Percentiles rank a stretch among this genome's conserved stretches.
phyloP scores from a whole-genome alignment of 768 basidiomycete genomes.

The Suillus fuscotomentosus region DNA sequence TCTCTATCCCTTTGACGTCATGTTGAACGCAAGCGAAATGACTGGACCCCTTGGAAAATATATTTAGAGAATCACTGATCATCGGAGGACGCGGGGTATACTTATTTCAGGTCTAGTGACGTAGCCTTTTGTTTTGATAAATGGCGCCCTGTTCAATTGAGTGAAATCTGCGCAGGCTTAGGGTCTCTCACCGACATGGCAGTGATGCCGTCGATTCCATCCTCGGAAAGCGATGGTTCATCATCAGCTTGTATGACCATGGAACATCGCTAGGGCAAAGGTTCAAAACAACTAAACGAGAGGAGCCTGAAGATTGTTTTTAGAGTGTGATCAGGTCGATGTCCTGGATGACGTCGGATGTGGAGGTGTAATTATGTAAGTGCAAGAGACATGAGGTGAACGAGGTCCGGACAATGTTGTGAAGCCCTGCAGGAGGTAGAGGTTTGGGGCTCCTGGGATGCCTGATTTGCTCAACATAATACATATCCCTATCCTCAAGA shows the following conservation, averaged over 20 bases:
- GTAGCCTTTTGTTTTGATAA: constrained; percentile 5
- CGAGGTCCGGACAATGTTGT: constrained; percentile 27
- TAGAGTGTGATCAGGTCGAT: constrained; percentile 13
- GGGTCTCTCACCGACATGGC: constrained; percentile 16
- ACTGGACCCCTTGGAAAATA: constrained; percentile 1
- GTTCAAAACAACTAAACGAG: constrained; percentile 4
- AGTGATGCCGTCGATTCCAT: constrained; percentile 15
- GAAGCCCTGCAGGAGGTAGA: constrained; percentile 15
- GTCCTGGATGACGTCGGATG: background rate
- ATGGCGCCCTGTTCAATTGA: constrained; percentile 11
- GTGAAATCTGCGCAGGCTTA: constrained; percentile 11
- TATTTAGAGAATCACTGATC: constrained; percentile 6
- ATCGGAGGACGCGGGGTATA: constrained; percentile 11
- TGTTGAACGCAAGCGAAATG: constrained; percentile 7
- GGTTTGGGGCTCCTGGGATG: constrained; percentile 4
- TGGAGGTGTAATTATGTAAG: background rate
- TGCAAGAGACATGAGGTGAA: constrained; percentile 14
- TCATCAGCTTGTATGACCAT: constrained; percentile 4
- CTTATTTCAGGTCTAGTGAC: constrained; percentile 8
- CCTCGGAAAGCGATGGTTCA: constrained; percentile 20
- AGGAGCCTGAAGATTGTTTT: constrained; percentile 9
- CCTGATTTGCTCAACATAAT: background rate
- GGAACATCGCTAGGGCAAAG: constrained; percentile 14
- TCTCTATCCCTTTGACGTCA: constrained; percentile 4
- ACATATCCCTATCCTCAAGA: background rate